These are phyloP conservation scores for Pisolithus microcarpus DNA, from an alignment of 768 basidiomycete genomes.

Conservation along the genomic window DNA sequence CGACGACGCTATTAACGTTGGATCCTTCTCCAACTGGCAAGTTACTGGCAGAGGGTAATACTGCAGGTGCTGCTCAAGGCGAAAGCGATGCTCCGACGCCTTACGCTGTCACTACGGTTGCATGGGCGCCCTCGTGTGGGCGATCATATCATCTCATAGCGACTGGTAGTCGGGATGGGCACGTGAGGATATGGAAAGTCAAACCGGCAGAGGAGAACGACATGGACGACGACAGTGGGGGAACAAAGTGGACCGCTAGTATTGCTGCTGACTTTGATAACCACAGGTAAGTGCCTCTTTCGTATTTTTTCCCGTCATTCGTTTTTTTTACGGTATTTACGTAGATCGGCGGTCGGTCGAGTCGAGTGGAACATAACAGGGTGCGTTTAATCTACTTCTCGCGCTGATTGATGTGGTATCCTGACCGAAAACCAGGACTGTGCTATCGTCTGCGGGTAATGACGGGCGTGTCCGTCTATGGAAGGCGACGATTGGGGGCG, in stretches of 20 bases:
- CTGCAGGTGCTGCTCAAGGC: conserved; percentile 11
- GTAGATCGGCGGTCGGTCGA: conserved; percentile 65
- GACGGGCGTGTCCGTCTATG: conserved; percentile 77
- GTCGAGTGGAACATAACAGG: conserved; percentile 96
- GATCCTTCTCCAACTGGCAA: conserved; percentile 32
- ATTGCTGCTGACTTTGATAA: conserved; percentile 84
- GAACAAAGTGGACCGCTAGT: conserved; percentile 59
- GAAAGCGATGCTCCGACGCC: conserved; percentile 35
- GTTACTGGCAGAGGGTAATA: conserved; percentile 15
- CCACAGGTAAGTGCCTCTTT: conserved; percentile 51
- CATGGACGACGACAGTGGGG: conserved; percentile 35
- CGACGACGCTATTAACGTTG: conserved; percentile 54
- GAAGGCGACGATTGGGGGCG: conserved; percentile 78
- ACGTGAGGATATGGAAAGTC: conserved; percentile 85
- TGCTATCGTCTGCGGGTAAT: conserved; percentile 78
- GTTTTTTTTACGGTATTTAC: conserved; percentile 4
- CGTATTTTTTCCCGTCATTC: background rate
- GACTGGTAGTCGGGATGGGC: conserved; percentile 81
- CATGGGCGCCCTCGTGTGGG: conserved; percentile 94
- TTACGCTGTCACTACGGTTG: conserved; percentile 70
- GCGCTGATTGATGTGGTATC: conserved; percentile 2
- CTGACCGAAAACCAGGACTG: conserved; percentile 43
- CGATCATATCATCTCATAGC: conserved; percentile 92
- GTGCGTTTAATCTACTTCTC: conserved; percentile 29
- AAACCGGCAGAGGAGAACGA: conserved; percentile 48